Percentiles rank a stretch among this genome's conserved stretches.
Evolutionary conservation across 805 yeast genomes (phyloP).

Genomic region (Monosporozyma yasuniensis): DNA sequence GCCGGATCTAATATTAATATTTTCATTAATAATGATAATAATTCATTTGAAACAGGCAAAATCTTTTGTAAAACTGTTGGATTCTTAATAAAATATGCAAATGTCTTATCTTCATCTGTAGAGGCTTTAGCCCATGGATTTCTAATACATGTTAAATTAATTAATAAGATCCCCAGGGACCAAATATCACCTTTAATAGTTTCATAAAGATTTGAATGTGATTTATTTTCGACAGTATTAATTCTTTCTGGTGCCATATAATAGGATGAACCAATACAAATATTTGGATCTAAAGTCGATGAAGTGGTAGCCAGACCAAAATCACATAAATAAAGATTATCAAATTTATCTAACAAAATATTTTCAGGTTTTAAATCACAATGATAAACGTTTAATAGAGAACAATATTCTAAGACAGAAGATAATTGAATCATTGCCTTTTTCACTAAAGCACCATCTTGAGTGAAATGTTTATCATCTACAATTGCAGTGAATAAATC

Average conservation of each 20-base stretch:
- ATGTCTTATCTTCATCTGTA: conserved; percentile 50
- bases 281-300: conserved; percentile 49
- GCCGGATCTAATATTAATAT: conserved; percentile 29
- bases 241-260: conserved; percentile 90
- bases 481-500: conserved; percentile 84
- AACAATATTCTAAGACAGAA: conserved; percentile 77
- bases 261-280: conserved; percentile 79
- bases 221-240: no score
- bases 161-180: conserved; percentile 75
- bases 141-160: conserved; percentile 72
- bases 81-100: conserved; percentile 51
- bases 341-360: conserved; percentile 57
- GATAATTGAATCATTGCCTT: conserved; percentile 66
- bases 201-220: conserved; percentile 32
- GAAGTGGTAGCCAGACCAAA: conserved; percentile 78
- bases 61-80: conserved; percentile 51
- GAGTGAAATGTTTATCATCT: conserved; percentile 53
- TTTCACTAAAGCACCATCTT: conserved; percentile 43
- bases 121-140: conserved; percentile 89
- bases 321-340: conserved; percentile 60
- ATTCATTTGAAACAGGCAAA: conserved; percentile 60
- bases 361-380: conserved; percentile 96
- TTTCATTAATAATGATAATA: conserved; percentile 41
- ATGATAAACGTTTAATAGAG: conserved; percentile 74
- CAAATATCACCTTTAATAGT: conserved; percentile 76